Conservation (phyloP, 2,329 filamentous ascomycete genomes). For the Tolypocladium tropicale region DNA sequence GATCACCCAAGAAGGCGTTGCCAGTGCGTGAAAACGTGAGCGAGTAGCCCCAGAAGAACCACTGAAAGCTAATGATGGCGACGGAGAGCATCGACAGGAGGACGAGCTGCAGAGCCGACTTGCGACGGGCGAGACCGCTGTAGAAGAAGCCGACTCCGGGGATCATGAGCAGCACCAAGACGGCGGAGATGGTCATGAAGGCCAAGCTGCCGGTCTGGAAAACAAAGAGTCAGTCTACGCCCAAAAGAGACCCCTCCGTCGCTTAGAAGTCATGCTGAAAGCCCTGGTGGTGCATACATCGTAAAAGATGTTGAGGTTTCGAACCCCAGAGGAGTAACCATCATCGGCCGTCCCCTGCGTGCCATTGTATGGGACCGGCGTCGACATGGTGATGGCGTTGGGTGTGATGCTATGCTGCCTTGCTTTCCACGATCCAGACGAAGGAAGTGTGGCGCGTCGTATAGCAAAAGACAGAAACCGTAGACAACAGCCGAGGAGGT, state of each 20-base stretch:
- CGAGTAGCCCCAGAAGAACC: conserved; percentile 95
- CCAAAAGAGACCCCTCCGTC: neutral
- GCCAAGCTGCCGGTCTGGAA: conserved; percentile 66
- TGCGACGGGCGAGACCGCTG: conserved; percentile 78
- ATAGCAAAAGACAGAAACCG: neutral
- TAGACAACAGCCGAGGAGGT: neutral
- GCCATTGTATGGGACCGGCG: conserved; percentile 36
- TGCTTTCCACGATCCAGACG: neutral
- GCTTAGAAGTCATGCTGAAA: too few species aligned
- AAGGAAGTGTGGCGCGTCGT: neutral
- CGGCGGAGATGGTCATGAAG: conserved; percentile 68
- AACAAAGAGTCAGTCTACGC: neutral
- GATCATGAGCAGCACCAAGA: conserved; percentile 84
- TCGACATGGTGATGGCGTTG: conserved; percentile 10
- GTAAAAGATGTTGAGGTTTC: conserved; percentile 79
- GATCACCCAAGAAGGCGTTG: conserved; percentile 66
- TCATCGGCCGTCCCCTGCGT: conserved; percentile 36
- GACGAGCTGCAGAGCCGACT: conserved; percentile 78
- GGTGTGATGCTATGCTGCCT: neutral
- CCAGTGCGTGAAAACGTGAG: conserved; percentile 74
- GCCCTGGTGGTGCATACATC: conserved; percentile 43
- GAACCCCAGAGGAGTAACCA: conserved; percentile 40
- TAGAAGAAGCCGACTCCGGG: conserved; percentile 94
- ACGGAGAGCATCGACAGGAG: conserved; percentile 77
- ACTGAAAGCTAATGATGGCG: conserved; percentile 75